Conservation (phyloP, 1,284 basidiomycete species). For the Rhodotorula sp. region DNA sequence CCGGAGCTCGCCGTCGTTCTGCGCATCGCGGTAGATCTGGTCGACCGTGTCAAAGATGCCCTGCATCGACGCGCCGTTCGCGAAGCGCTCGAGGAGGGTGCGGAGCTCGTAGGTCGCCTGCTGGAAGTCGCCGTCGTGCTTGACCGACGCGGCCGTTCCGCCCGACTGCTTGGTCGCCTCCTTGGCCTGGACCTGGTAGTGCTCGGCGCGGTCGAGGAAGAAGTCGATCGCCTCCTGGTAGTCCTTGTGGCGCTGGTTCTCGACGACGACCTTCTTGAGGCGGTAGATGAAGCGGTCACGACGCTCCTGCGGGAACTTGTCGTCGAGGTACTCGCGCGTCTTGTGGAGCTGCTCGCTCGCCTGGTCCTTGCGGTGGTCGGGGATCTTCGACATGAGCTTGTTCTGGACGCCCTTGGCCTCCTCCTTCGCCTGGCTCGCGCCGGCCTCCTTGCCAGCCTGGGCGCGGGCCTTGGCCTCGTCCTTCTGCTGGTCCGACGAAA, state of each 20-base stretch:
- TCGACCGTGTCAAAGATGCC: conserved; percentile 71
- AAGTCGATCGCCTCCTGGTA: conserved; percentile 68
- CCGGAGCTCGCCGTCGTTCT: conserved; percentile 70
- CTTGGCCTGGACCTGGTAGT: conserved; percentile 71
- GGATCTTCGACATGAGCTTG: conserved; percentile 61
- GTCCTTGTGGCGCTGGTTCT: conserved; percentile 88
- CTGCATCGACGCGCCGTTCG: conserved; percentile 67
- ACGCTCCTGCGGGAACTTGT: conserved; percentile 84
- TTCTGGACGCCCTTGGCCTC: conserved; percentile 60
- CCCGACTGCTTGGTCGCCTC: conserved; percentile 50
- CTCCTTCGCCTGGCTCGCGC: conserved; percentile 51
- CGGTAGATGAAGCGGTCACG: conserved; percentile 79
- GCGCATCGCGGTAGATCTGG: conserved; percentile 72
- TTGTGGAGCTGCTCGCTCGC: conserved; percentile 58
- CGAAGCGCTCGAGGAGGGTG: conserved; percentile 85
- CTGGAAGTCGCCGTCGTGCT: conserved; percentile 61
- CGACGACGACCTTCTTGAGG: conserved; percentile 81
- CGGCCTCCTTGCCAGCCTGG: conserved; percentile 39
- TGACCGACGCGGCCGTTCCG: conserved; percentile 54
- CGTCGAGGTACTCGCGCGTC: conserved; percentile 64
- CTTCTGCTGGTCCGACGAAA: conserved; percentile 44
- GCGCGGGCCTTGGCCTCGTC: conserved; percentile 45
- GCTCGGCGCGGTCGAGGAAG: conserved; percentile 54
- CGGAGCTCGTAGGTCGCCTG: conserved; percentile 68
- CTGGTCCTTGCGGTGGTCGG: conserved; percentile 64